A percentile compares a stretch with the other conserved stretches of the same genome.
Conservation (phyloP, 352 stramenopile genomes). For the Phytophthora melonis region DNA sequence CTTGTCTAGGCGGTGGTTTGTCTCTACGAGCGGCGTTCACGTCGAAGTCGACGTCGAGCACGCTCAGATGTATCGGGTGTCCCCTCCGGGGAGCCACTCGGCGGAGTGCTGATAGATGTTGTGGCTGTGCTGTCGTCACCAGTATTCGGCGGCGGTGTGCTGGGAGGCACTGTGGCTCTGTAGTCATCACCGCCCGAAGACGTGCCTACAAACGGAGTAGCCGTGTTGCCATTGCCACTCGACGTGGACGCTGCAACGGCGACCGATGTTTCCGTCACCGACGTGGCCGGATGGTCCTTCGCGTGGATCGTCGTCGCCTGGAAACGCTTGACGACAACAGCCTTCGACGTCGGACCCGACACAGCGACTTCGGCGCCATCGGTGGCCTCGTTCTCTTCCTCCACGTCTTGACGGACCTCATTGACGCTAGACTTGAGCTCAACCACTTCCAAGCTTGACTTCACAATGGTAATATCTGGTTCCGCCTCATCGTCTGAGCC, state of each 20-base stretch:
- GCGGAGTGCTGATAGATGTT: background rate
- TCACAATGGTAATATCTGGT: background rate
- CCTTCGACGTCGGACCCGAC: background rate
- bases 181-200: too few species aligned
- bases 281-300: slow-evolving; percentile 13
- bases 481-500: slow-evolving; percentile 32
- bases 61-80: slow-evolving; percentile 32
- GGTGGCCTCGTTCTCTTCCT: slow-evolving; percentile 17
- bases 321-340: slow-evolving; percentile 8
- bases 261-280: slow-evolving; percentile 15
- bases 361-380: slow-evolving; percentile 6
- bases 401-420: slow-evolving; percentile 10
- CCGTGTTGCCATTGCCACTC: slow-evolving; percentile 2
- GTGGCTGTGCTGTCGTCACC: too few species aligned
- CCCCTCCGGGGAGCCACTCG: slow-evolving; percentile 9
- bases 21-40: slow-evolving; percentile 22
- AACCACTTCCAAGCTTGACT: slow-evolving; percentile 26
- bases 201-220: background rate
- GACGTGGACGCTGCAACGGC: background rate
- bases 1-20: slow-evolving; percentile 3
- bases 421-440: slow-evolving; percentile 14
- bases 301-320: slow-evolving; percentile 10
- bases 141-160: background rate
- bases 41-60: slow-evolving; percentile 16
- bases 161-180: background rate